Conservation (phyloP, 73 alveolate species). For the Paramecium pentaurelia region DNA sequence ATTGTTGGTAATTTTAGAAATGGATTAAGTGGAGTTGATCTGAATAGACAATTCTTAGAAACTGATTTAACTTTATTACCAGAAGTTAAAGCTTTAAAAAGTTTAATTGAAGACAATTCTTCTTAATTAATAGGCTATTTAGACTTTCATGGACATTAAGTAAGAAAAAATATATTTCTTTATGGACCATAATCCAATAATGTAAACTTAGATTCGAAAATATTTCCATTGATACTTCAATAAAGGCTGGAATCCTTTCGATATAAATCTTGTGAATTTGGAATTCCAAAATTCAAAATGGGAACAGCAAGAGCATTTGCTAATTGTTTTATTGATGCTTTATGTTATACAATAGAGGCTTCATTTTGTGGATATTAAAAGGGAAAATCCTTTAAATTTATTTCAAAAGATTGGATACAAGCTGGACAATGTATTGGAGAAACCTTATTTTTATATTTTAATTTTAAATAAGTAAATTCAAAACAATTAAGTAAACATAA, state of each 20-base stretch:
- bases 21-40: constrained; percentile 55
- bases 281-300: not conserved
- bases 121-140: constrained; percentile 65
- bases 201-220: not conserved
- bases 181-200: constrained; percentile 70
- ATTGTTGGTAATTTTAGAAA: constrained; percentile 59
- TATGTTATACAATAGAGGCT: constrained; percentile 30
- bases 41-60: constrained; percentile 45
- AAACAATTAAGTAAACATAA: not conserved
- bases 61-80: constrained; percentile 47
- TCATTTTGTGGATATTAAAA: constrained; percentile 36
- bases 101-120: constrained; percentile 21
- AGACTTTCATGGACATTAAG: constrained; percentile 78
- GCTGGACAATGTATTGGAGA: constrained; percentile 25
- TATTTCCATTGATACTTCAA: not conserved
- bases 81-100: constrained; percentile 51
- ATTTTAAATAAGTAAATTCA: not conserved
- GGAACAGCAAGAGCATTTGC: constrained; percentile 50
- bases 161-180: constrained; percentile 69
- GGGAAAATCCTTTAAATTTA: not conserved
- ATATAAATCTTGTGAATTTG: constrained; percentile 33
- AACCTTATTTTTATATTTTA: not conserved
- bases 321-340: not conserved
- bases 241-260: constrained; percentile 8
- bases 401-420: not conserved